A percentile compares a stretch with the other conserved stretches of the same genome.
These are phyloP conservation scores for Lunasporangiospora selenospora DNA, from an alignment of 192 early-diverging fungal species.

Conservation along the genomic window DNA sequence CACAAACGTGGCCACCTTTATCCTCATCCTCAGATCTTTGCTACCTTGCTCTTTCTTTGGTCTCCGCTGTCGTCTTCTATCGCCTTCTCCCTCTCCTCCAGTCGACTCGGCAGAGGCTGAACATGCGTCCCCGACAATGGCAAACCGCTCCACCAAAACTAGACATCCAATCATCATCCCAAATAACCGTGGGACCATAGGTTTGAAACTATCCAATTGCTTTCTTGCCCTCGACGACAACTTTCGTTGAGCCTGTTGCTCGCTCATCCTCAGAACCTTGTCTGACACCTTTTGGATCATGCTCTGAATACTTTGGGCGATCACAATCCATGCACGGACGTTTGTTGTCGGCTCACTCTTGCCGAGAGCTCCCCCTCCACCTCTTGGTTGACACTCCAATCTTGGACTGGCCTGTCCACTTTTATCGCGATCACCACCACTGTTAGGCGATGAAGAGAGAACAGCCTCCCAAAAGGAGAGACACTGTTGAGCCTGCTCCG, in stretches of 20 bases:
- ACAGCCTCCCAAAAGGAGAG: slow-evolving; percentile 1
- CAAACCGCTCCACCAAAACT: slow-evolving; percentile 16
- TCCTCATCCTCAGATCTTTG: slow-evolving; percentile 8
- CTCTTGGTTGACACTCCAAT: no score
- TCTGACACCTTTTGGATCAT: slow-evolving; percentile 9
- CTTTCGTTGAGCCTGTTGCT: slow-evolving; percentile 14
- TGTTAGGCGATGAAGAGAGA: no score
- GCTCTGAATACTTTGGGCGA: slow-evolving; percentile 15
- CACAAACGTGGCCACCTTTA: slow-evolving; percentile 25
- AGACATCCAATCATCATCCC: slow-evolving; percentile 28
- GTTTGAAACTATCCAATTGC: slow-evolving; percentile 24
- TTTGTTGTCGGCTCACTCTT: no score
- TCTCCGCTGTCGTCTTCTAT: neutral
- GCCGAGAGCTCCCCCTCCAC: no score
- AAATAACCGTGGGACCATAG: slow-evolving; percentile 19
- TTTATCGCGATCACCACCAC: no score
- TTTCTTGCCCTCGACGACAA: slow-evolving; percentile 31
- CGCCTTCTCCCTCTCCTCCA: neutral
- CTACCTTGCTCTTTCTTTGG: slow-evolving; percentile 7
- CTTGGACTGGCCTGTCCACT: no score
- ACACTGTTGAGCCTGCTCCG: neutral
- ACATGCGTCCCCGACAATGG: neutral
- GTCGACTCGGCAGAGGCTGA: neutral
- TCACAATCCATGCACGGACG: slow-evolving; percentile 28
- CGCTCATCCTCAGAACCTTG: slow-evolving; percentile 12